phyloP scores from a whole-genome alignment of 1,284 basidiomycete species.

The Apiotrichum laibachii region DNA sequence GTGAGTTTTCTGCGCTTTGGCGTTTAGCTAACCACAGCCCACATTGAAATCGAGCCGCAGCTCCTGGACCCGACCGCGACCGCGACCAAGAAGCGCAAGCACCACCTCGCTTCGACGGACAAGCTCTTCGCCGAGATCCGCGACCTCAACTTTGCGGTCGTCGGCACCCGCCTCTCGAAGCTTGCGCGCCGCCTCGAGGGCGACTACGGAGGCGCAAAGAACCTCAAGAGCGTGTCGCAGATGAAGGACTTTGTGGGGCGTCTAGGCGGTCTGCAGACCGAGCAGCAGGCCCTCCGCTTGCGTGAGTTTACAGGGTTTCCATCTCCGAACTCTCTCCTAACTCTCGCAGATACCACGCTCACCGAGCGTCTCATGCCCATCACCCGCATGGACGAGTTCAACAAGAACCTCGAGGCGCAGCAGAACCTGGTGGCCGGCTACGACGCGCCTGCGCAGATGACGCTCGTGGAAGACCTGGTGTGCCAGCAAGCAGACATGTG shows the following conservation, averaged over 20 bases:
- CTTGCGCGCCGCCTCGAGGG: conserved; percentile 82
- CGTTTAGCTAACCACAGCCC: conserved; percentile 57
- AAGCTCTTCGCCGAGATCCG: conserved; percentile 78
- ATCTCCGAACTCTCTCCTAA: conserved; percentile 13
- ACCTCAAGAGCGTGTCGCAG: conserved; percentile 79
- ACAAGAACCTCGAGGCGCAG: conserved; percentile 88
- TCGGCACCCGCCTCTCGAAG: conserved; percentile 77
- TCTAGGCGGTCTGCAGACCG: conserved; percentile 83
- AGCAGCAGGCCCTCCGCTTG: conserved; percentile 81
- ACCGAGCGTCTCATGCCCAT: conserved; percentile 85
- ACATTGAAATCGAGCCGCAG: conserved; percentile 82
- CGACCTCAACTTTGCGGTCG: conserved; percentile 90
- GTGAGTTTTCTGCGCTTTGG: not conserved
- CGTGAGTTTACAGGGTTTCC: conserved; percentile 66
- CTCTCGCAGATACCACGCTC: conserved; percentile 73
- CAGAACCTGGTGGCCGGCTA: conserved; percentile 93
- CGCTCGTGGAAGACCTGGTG: conserved; percentile 80
- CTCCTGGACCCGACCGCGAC: conserved; percentile 62
- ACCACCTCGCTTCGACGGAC: conserved; percentile 75
- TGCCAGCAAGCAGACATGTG: conserved; percentile 77
- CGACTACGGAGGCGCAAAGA: conserved; percentile 62
- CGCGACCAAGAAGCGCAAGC: conserved; percentile 72
- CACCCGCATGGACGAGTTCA: conserved; percentile 86
- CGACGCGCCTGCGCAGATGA: conserved; percentile 70
- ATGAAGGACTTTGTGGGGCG: conserved; percentile 93